Conservation (phyloP, 768 basidiomycete genomes). For the Mycena vulgaris region DNA sequence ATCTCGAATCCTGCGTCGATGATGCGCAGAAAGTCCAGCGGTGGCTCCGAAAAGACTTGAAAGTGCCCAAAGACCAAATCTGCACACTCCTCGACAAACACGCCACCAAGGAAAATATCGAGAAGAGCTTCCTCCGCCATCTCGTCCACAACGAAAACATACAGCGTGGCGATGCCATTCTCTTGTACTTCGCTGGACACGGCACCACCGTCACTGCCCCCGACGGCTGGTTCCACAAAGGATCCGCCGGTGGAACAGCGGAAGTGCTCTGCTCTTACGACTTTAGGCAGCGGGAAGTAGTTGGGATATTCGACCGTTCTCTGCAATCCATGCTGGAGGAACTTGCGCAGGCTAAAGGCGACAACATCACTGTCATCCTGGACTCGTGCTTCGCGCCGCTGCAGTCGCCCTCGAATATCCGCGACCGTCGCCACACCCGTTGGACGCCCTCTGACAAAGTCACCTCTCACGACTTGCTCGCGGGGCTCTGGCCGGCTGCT, state of each 20-base stretch:
- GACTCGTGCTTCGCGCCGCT: slow-evolving; percentile 74
- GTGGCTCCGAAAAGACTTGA: slow-evolving; percentile 71
- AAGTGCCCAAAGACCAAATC: slow-evolving; percentile 72
- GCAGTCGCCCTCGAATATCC: slow-evolving; percentile 54
- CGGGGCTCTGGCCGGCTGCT: slow-evolving; percentile 68
- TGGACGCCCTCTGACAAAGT: slow-evolving; percentile 75
- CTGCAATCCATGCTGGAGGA: slow-evolving; percentile 73
- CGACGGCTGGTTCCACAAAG: slow-evolving; percentile 69
- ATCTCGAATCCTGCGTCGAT: slow-evolving; percentile 75
- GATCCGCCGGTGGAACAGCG: slow-evolving; percentile 54
- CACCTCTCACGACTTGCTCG: slow-evolving; percentile 67
- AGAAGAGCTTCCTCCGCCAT: slow-evolving; percentile 73
- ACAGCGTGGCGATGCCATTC: slow-evolving; percentile 72
- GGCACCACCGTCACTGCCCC: slow-evolving; percentile 74
- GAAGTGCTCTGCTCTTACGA: slow-evolving; percentile 80
- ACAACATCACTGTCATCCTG: slow-evolving; percentile 79
- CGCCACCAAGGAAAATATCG: slow-evolving; percentile 75
- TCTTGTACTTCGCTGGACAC: slow-evolving; percentile 84
- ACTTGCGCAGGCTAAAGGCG: slow-evolving; percentile 69
- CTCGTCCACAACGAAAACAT: slow-evolving; percentile 75
- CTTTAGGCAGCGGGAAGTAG: slow-evolving; percentile 67
- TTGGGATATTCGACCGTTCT: slow-evolving; percentile 80
- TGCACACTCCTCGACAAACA: slow-evolving; percentile 69
- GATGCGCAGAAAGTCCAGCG: slow-evolving; percentile 73
- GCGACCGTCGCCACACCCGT: slow-evolving; percentile 65